These are phyloP conservation scores for Boletus vinaceobasis DNA, from an alignment of 768 basidiomycete genomes.

Conservation along the genomic window DNA sequence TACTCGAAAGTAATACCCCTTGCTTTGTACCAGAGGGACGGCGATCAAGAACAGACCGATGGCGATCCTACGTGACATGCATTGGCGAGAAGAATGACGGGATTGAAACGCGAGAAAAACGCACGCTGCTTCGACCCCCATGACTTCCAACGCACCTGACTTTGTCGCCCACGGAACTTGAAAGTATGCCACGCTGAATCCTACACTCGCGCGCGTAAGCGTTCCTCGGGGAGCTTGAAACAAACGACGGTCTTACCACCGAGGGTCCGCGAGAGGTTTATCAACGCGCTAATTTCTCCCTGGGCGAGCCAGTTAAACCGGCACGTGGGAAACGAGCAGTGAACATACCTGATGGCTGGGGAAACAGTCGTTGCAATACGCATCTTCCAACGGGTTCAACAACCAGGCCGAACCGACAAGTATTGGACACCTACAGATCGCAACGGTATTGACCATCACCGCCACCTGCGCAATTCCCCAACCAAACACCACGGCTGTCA, in stretches of 20 bases:
- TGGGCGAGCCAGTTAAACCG: conserved; percentile 1
- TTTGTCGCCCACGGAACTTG: conserved; percentile 40
- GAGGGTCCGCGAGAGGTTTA: conserved; percentile 39
- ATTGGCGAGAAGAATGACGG: neutral
- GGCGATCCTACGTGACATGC: conserved; percentile 23
- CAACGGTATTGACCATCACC: conserved; percentile 40
- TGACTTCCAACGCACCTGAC: conserved; percentile 33
- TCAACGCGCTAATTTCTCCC: conserved; percentile 43
- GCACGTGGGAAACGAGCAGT: too few species aligned
- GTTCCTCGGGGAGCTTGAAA: neutral
- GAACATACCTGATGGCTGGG: conserved; percentile 28
- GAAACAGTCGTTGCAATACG: conserved; percentile 39
- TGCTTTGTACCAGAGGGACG: conserved; percentile 35
- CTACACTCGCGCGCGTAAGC: conserved; percentile 1
- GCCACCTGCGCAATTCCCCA: conserved; percentile 42
- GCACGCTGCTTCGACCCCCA: conserved; percentile 39
- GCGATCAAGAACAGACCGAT: conserved; percentile 35
- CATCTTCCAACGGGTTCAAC: conserved; percentile 23
- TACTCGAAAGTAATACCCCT: conserved; percentile 34
- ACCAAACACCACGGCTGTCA: conserved; percentile 36
- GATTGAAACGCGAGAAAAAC: conserved; percentile 4
- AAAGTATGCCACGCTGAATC: conserved; percentile 40
- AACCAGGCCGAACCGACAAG: neutral
- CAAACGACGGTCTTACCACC: conserved; percentile 19
- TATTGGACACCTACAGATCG: conserved; percentile 29